Percentiles rank a stretch among this genome's conserved stretches.
phyloP scores from a whole-genome alignment of 2,329 filamentous ascomycete genomes.

The Biscogniauxia mediterranea region DNA sequence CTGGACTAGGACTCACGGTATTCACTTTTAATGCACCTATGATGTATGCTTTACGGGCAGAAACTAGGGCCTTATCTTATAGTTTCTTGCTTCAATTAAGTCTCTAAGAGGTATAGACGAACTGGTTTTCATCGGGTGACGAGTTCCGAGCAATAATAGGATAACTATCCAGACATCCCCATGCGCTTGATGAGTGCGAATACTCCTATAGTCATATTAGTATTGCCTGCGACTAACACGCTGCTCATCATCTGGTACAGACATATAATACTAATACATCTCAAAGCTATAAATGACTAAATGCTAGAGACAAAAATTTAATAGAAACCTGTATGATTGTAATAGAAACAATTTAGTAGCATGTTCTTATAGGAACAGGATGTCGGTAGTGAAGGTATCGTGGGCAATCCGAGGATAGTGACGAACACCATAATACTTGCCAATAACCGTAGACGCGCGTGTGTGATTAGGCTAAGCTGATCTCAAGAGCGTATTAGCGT shows the following conservation, averaged over 20 bases:
- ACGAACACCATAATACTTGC: neutral
- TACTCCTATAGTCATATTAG: neutral
- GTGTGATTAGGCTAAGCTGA: no score
- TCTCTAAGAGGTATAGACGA: neutral
- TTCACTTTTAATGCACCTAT: neutral
- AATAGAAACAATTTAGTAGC: neutral
- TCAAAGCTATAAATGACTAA: no score
- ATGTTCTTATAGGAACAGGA: neutral
- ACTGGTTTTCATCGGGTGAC: neutral
- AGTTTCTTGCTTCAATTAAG: no score
- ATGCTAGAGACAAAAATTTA: no score
- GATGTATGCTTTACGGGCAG: neutral
- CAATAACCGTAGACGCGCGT: neutral
- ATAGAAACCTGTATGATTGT: no score
- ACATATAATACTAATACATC: no score
- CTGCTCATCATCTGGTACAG: no score
- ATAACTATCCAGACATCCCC: no score
- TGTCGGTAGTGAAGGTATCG: neutral
- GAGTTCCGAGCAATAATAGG: neutral
- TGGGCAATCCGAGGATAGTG: neutral
- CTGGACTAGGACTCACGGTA: neutral
- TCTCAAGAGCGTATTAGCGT: neutral
- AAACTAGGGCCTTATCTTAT: neutral
- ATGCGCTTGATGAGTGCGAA: no score
- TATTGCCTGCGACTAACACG: neutral